Evolutionary conservation across 2,329 filamentous ascomycete genomes (phyloP).

Genomic region (Fusarium pseudoanthophilum): DNA sequence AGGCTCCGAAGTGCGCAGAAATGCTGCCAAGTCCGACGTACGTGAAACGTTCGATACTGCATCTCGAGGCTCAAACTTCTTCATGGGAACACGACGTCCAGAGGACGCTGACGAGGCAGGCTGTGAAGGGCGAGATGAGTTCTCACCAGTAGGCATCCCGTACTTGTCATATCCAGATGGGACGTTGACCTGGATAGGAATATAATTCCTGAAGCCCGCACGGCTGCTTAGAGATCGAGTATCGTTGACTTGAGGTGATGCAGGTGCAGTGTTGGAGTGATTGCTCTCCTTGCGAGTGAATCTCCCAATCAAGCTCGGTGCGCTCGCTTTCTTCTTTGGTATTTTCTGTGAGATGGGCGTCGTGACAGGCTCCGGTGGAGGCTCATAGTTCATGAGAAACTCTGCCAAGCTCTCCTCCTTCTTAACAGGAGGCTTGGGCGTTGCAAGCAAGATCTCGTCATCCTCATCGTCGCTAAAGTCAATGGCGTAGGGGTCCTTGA

Average conservation of each 20-base stretch:
- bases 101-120: conserved; percentile 44
- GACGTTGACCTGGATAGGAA: conserved; percentile 64
- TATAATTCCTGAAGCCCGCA: conserved; percentile 54
- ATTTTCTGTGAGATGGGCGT: conserved; percentile 49
- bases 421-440: conserved; percentile 52
- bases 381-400: conserved; percentile 76
- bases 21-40: conserved; percentile 77
- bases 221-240: conserved; percentile 55
- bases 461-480: conserved; percentile 77
- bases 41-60: conserved; percentile 59
- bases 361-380: conserved; percentile 64
- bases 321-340: conserved; percentile 73
- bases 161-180: conserved; percentile 59
- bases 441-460: conserved; percentile 57
- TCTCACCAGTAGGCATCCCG: conserved; percentile 43
- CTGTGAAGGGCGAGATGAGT: conserved; percentile 32
- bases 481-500: conserved; percentile 93
- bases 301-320: conserved; percentile 70
- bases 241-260: conserved; percentile 42
- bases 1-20: conserved; percentile 75
- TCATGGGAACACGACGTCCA: conserved; percentile 63
- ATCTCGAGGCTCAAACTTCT: conserved; percentile 68
- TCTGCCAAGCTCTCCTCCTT: conserved; percentile 77
- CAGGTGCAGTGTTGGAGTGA: conserved; percentile 38
- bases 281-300: conserved; percentile 58